Conservation (phyloP, 345 rosid species). For the Arabis alpina region DNA sequence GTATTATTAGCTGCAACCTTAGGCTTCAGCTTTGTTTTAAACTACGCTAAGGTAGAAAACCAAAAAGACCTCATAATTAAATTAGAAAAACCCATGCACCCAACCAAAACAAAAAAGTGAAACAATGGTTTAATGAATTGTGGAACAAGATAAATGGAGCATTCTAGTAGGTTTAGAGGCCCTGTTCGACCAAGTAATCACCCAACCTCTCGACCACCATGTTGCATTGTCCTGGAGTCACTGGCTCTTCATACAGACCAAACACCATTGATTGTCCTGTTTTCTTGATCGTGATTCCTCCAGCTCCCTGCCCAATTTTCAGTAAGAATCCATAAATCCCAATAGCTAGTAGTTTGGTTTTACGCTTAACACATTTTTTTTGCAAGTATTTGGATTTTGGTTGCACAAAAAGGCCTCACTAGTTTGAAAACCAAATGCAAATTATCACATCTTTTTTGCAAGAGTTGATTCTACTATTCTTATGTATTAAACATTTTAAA, state of each 20-base stretch:
- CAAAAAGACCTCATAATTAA: constrained; percentile 9
- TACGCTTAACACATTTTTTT: too few species aligned
- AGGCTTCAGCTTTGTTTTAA: constrained; percentile 17
- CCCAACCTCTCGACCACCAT: constrained; percentile 90
- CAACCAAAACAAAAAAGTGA: constrained; percentile 5
- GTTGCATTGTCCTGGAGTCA: constrained; percentile 90
- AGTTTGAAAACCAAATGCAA: constrained; percentile 7
- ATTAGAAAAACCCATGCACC: constrained; percentile 17
- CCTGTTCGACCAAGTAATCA: constrained; percentile 80
- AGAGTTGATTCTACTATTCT: not conserved
- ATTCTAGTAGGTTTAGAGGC: constrained; percentile 45
- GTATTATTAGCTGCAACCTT: constrained; percentile 37
- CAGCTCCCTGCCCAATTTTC: constrained; percentile 56
- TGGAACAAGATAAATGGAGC: constrained; percentile 7
- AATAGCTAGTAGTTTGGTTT: not conserved
- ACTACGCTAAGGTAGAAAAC: constrained; percentile 24
- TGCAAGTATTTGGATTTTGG: too few species aligned
- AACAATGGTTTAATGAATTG: constrained; percentile 18
- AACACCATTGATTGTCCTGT: constrained; percentile 72
- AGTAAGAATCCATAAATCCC: not conserved
- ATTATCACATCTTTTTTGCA: not conserved
- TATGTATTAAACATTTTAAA: too few species aligned
- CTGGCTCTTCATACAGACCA: constrained; percentile 77
- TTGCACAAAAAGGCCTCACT: not conserved
- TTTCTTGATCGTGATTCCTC: constrained; percentile 80